Conservation (phyloP, 257 asterid genomes). For the Solanum neorickii region DNA sequence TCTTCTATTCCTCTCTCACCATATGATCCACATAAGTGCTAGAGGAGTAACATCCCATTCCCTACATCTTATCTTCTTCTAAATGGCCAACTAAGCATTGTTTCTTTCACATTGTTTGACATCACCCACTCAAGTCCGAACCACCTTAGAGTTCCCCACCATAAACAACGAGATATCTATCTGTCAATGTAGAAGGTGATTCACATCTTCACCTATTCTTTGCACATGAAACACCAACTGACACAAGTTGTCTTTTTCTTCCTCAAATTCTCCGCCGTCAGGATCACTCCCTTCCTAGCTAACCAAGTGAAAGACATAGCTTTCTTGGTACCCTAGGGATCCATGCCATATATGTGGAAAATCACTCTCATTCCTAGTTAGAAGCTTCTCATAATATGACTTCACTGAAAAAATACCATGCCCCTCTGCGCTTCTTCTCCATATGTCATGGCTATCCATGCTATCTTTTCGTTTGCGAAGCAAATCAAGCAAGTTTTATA, state of each 20-base stretch:
- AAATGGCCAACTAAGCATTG: neutral
- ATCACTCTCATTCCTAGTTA: neutral
- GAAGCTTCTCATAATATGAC: neutral
- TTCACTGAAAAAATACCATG: neutral
- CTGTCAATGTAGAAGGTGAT: neutral
- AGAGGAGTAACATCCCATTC: neutral
- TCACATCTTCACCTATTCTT: neutral
- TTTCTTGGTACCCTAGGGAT: neutral
- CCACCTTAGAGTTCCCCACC: neutral
- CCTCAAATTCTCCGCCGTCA: neutral
- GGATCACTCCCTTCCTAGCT: neutral
- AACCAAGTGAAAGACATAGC: neutral
- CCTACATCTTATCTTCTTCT: neutral
- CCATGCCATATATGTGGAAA: neutral
- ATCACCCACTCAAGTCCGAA: neutral
- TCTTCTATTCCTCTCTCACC: neutral
- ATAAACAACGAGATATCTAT: neutral
- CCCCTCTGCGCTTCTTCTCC: neutral
- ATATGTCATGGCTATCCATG: neutral
- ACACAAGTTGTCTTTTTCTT: neutral
- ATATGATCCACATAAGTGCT: neutral
- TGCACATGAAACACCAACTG: neutral
- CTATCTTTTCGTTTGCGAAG: neutral
- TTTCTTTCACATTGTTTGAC: neutral
- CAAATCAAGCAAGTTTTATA: neutral